Evolutionary conservation across 1,139 yeast genomes (phyloP).

Genomic region (Lodderomyces orthopsilosis): DNA sequence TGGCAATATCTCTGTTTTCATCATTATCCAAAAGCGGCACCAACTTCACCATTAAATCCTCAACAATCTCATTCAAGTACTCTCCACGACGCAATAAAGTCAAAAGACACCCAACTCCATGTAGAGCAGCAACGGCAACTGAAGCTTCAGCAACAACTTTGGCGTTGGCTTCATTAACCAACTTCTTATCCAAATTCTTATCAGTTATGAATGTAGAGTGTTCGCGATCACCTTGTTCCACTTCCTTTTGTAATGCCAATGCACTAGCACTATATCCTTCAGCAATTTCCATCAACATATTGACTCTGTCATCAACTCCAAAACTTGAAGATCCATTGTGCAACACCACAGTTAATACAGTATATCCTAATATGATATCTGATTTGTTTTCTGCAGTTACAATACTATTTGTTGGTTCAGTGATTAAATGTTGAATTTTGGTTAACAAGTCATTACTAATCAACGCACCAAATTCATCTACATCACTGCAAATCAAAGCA

Average conservation of each 20-base stretch:
- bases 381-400: slow-evolving; percentile 42
- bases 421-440: slow-evolving; percentile 29
- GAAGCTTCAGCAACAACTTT: slow-evolving; percentile 35
- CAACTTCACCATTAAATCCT: slow-evolving; percentile 36
- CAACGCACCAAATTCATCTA: slow-evolving; percentile 51
- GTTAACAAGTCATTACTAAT: slow-evolving; percentile 40
- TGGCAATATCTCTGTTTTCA: slow-evolving; percentile 35
- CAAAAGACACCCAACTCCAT: slow-evolving; percentile 47
- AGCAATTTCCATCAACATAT: slow-evolving; percentile 43
- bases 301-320: slow-evolving; percentile 46
- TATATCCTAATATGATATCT: slow-evolving; percentile 43
- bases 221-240: slow-evolving; percentile 43
- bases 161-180: slow-evolving; percentile 34
- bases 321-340: slow-evolving; percentile 50
- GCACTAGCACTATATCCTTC: slow-evolving; percentile 45
- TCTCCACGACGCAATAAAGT: slow-evolving; percentile 42
- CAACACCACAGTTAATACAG: slow-evolving; percentile 41
- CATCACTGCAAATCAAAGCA: slow-evolving; percentile 45
- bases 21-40: slow-evolving; percentile 45
- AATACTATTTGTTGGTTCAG: slow-evolving; percentile 32
- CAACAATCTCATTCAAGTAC: slow-evolving; percentile 41
- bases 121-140: slow-evolving; percentile 44
- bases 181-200: slow-evolving; percentile 35
- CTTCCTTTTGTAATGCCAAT: slow-evolving; percentile 28
- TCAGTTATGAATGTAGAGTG: slow-evolving; percentile 41